Conservation (phyloP, 2,329 filamentous ascomycete species). For the Talaromyces piceae region DNA sequence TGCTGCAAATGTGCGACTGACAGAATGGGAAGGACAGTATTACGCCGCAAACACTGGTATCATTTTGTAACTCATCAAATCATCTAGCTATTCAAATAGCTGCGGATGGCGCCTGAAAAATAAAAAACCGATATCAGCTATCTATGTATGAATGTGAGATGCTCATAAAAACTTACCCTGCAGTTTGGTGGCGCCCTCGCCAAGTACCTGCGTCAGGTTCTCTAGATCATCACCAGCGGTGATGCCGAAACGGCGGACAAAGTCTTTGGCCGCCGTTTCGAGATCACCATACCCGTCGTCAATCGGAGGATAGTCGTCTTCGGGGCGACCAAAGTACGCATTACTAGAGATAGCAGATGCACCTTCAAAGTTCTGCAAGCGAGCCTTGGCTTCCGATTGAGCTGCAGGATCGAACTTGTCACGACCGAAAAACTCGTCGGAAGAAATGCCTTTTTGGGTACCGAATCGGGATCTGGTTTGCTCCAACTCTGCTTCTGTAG, state of each 20-base stretch:
- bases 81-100: slow-evolving; percentile 42
- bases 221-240: slow-evolving; percentile 94
- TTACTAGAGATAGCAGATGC: slow-evolving; percentile 90
- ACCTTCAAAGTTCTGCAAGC: slow-evolving; percentile 87
- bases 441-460: slow-evolving; percentile 88
- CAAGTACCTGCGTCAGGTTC: slow-evolving; percentile 73
- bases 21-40: background rate
- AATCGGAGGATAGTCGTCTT: slow-evolving; percentile 60
- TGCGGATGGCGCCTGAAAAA: slow-evolving; percentile 38
- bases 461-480: slow-evolving; percentile 88
- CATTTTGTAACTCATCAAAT: slow-evolving; percentile 2
- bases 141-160: background rate
- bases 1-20: slow-evolving; percentile 1
- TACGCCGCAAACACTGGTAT: slow-evolving; percentile 8
- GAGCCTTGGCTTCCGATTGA: slow-evolving; percentile 76
- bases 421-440: slow-evolving; percentile 96
- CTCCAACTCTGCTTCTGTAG: slow-evolving; percentile 64
- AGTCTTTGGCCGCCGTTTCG: slow-evolving; percentile 90
- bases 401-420: slow-evolving; percentile 72
- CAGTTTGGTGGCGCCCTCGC: slow-evolving; percentile 75
- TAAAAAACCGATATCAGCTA: background rate
- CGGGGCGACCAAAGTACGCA: slow-evolving; percentile 90
- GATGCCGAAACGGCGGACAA: slow-evolving; percentile 88
- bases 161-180: slow-evolving; percentile 54
- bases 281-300: slow-evolving; percentile 82